These are phyloP conservation scores for Venturia oleaginea DNA, from an alignment of 2,329 filamentous ascomycete species.

Conservation along the genomic window DNA sequence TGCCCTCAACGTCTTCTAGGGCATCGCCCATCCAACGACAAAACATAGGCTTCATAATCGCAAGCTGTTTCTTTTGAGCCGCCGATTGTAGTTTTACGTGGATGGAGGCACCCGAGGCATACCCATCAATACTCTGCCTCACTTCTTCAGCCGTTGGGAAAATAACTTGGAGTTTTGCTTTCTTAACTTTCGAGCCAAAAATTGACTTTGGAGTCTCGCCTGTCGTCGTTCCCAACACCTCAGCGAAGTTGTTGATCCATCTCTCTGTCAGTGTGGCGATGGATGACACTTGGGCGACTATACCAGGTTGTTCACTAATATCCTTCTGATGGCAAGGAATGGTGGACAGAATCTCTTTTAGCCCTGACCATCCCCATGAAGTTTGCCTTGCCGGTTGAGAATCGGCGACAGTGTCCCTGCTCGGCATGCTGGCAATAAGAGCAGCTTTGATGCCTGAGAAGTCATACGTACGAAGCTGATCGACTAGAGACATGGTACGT, in stretches of 20 bases:
- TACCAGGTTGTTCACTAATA: constrained; percentile 26
- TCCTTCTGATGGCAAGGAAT: constrained; percentile 35
- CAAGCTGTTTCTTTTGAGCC: constrained; percentile 64
- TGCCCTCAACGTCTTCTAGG: background rate
- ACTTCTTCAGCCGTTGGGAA: constrained; percentile 78
- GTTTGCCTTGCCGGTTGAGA: constrained; percentile 40
- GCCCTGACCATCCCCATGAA: constrained; percentile 67
- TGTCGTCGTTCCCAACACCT: constrained; percentile 22
- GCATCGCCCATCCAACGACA: constrained; percentile 54
- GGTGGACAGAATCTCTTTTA: constrained; percentile 50
- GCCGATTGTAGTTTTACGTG: constrained; percentile 67
- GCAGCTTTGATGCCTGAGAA: constrained; percentile 61
- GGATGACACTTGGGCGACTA: constrained; percentile 65
- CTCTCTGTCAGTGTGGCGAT: constrained; percentile 68
- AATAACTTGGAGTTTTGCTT: constrained; percentile 57
- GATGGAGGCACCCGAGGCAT: constrained; percentile 67
- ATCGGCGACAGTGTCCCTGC: constrained; percentile 45
- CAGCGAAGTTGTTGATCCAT: constrained; percentile 60
- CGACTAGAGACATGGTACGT: constrained; percentile 45
- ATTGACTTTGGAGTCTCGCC: constrained; percentile 14
- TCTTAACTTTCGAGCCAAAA: constrained; percentile 13
- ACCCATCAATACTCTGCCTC: constrained; percentile 66
- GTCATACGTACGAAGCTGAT: constrained; percentile 53
- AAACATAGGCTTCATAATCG: constrained; percentile 60
- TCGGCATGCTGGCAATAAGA: constrained; percentile 71